Evolutionary conservation across 2,329 filamentous ascomycete species (phyloP), one percentile per base, ranked within the genome.

Genomic region (Pyrenochaeta sp.): DNA sequence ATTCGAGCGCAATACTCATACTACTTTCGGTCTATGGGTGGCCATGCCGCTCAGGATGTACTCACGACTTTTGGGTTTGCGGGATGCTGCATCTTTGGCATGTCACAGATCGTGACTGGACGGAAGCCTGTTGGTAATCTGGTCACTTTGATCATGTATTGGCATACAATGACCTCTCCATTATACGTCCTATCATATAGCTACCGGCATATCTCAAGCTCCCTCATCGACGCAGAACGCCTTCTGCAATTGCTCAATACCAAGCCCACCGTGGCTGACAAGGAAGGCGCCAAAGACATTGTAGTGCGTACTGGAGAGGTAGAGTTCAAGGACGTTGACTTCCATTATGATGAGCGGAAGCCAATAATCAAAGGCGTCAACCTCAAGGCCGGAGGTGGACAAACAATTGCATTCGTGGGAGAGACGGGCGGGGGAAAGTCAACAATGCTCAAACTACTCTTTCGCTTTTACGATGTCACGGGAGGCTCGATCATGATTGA

Each of bases 61-160:
- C 62, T 85, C 23, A 78, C 84, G 43, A 78, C 79, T 1, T 50
- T 82, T 37, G 81, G 82, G 2, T 77, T 84, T 49, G 63, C 83
- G 35, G 74, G 79, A 56, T 79, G 77, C 60, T 76, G 80, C 67
- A 69, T 84, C 45, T 76, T 87, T 12, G 85, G 83, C 2, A 79
- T 83, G 7, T 80, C 82, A 51, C 79, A 84, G 56, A 82, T 87
- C 30, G 74, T 79, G 0, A 75, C 77, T 32, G 81, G 81, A 0
- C 67, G 71, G 7, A 80, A 79, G 39, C 78, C 82, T 0, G 77
- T 87, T 11, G 87, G 87, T 35, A 82, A 82, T 54, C 87, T 91
- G 56, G 83, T 90, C 4, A 86, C 87, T 15, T 73, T 91, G 21
- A 77, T 88, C 14, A 81, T 84, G 30, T 90, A 90, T 71, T 91